phyloP scores from a whole-genome alignment of 1,284 basidiomycete genomes.

The Malassezia pachydermatis region DNA sequence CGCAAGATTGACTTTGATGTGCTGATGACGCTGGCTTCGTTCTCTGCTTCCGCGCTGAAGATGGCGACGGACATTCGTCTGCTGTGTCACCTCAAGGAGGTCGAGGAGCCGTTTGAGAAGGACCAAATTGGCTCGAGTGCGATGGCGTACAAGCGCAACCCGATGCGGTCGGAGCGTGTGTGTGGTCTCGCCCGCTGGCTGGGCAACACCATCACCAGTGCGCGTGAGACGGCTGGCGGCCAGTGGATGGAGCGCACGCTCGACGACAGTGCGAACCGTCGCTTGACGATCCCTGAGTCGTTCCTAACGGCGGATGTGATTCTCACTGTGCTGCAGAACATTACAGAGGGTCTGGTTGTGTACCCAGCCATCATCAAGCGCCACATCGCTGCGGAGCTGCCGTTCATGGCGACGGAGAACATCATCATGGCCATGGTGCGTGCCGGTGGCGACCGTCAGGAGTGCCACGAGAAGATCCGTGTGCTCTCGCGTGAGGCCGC shows the following conservation, averaged over 20 bases:
- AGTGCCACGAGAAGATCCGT: conserved; percentile 88
- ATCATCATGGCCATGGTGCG: conserved; percentile 99
- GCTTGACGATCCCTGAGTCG: conserved; percentile 89
- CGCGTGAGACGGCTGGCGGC: conserved; percentile 50
- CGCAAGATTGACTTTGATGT: conserved; percentile 95
- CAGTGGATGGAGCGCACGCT: conserved; percentile 48
- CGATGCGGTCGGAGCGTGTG: conserved; percentile 95
- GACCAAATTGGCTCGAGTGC: conserved; percentile 89
- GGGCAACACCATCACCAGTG: conserved; percentile 38
- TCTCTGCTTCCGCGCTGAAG: conserved; percentile 94
- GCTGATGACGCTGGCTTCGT: conserved; percentile 72
- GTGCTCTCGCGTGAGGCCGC: conserved; percentile 95
- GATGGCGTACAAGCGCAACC: conserved; percentile 99
- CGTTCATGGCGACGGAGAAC: conserved; percentile 93
- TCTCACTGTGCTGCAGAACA: conserved; percentile 86
- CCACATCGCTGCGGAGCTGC: conserved; percentile 84
- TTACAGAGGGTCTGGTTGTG: conserved; percentile 92
- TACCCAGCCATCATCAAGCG: conserved; percentile 91
- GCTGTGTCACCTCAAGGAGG: conserved; percentile 58
- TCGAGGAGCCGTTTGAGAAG: conserved; percentile 97
- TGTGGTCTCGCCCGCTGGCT: conserved; percentile 89
- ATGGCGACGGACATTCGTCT: conserved; percentile 84
- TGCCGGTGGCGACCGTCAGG: conserved; percentile 83
- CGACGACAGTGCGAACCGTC: conserved; percentile 71
- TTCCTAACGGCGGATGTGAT: conserved; percentile 96